Conservation (phyloP, 2,329 filamentous ascomycete genomes). For the Ceratocystiopsis brevicomis region DNA sequence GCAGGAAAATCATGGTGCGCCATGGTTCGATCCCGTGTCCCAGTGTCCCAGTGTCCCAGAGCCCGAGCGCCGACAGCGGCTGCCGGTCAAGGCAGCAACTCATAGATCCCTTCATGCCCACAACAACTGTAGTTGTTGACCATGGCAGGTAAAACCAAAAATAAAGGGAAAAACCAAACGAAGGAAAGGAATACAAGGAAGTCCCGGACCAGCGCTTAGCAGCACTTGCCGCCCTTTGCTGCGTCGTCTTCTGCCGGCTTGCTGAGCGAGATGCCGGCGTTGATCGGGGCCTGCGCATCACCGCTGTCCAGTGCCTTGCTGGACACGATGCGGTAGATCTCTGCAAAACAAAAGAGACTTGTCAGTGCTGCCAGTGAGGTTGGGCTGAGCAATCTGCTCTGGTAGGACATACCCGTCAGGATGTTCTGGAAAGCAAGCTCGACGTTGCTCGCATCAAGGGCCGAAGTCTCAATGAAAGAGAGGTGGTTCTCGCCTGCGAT, state of each 20-base stretch:
- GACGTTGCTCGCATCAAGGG: constrained; percentile 95
- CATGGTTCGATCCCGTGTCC: constrained; percentile 4
- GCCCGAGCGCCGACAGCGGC: too few species aligned
- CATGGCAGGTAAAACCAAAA: not conserved
- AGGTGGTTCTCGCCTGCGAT: constrained; percentile 78
- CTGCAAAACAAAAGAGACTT: constrained; percentile 25
- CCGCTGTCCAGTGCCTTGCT: constrained; percentile 90
- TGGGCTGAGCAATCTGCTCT: too few species aligned
- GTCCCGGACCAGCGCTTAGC: constrained; percentile 25
- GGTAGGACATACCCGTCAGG: constrained; percentile 56
- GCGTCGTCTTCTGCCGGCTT: constrained; percentile 61
- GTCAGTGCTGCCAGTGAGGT: not conserved
- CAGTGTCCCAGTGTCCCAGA: constrained; percentile 1
- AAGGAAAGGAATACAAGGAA: too few species aligned
- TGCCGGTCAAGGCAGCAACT: too few species aligned
- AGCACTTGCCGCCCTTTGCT: constrained; percentile 66
- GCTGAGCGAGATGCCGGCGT: constrained; percentile 69
- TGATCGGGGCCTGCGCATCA: constrained; percentile 64
- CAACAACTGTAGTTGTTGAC: too few species aligned
- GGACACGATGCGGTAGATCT: constrained; percentile 98
- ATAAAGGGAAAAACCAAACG: not conserved
- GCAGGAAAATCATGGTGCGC: constrained; percentile 6
- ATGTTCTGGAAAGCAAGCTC: constrained; percentile 99
- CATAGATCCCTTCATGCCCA: too few species aligned
- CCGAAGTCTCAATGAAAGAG: constrained; percentile 98